Base-by-base conservation (phyloP, 352 stramenopile genomes). In the Pythium guiyangense region DNA sequence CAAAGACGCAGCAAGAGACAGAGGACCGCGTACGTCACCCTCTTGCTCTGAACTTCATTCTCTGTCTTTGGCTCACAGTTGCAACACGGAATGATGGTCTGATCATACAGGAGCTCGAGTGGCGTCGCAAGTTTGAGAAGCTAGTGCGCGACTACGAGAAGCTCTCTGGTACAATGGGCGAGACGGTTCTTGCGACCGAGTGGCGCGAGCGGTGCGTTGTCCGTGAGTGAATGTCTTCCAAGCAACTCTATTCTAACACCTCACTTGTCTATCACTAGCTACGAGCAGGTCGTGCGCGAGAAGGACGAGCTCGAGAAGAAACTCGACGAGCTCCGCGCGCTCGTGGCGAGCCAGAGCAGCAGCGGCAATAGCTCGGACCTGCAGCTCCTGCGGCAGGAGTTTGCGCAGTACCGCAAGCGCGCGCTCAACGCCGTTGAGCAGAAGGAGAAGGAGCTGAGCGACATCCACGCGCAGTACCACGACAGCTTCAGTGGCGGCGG, bases 141-240 rank as follows among this genome's bases (percentile, higher is more conserved):
- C 51, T 94, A 17, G 73, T 82, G 66, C 86, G 85, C n/a, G 84
- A 94, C 60, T 92, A 92, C 52, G 78, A 92, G 40, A 94, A 92
- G 40, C 70, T 94, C 1, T 92, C 82, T 22, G 84, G 84, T 5
- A 88, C 84, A 0, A 94, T 94, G 84, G 84, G 84, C 6, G 84
- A 92, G 54, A 92, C 84, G 1, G 78, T 89, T 10, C 65, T 94
- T 3, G 84, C 84, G 15, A 94, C 85, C 20, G 84, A 94, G 47
- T 94, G 84, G 84, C 81, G 84, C 54, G 80, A 90, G 51, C 77
- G 84, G 73, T 88, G 60, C 0, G 66, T 22, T 43, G 4, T 35
- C 22, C 11, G 25, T 50, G 31, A 14, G 26, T 37, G 18, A 17
- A n/a, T 43, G 20, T 27, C 26, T 11, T 40, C 17, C 22, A 22